These are phyloP conservation scores for Verticillium longisporum DNA, from an alignment of 2,329 filamentous ascomycete genomes.

Conservation along the genomic window DNA sequence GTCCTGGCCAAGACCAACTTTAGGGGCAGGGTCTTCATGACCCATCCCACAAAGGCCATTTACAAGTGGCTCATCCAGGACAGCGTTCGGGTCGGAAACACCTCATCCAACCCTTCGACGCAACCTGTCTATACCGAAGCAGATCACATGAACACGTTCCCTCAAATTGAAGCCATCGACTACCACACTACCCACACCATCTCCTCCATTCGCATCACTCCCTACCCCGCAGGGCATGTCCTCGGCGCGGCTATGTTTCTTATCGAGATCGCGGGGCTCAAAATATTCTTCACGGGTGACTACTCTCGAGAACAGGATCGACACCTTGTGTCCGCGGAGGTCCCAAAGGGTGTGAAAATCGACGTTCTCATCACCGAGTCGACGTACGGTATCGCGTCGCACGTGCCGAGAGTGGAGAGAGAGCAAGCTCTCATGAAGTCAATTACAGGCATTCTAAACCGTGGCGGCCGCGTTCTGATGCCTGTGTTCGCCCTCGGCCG, in stretches of 20 bases:
- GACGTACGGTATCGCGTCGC: slow-evolving; percentile 92
- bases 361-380: slow-evolving; percentile 97
- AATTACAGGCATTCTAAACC: slow-evolving; percentile 83
- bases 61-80: slow-evolving; percentile 99
- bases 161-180: slow-evolving; percentile 93
- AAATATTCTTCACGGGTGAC: slow-evolving; percentile 95
- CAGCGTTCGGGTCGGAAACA: slow-evolving; percentile 81
- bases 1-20: slow-evolving; percentile 98
- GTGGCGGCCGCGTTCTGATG: slow-evolving; percentile 86
- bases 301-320: slow-evolving; percentile 94
- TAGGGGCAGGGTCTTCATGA: slow-evolving; percentile 96
- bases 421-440: slow-evolving; percentile 94
- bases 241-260: slow-evolving; percentile 97
- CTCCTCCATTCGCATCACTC: slow-evolving; percentile 91
- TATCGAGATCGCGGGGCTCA: slow-evolving; percentile 92
- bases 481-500: slow-evolving; percentile 92
- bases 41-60: slow-evolving; percentile 96
- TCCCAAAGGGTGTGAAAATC: slow-evolving; percentile 82
- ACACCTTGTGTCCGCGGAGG: slow-evolving; percentile 88
- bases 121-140: slow-evolving; percentile 90
- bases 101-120: slow-evolving; percentile 54
- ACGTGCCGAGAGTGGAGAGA: slow-evolving; percentile 82
- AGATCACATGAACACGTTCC: slow-evolving; percentile 89
- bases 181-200: slow-evolving; percentile 98
- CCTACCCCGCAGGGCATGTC: slow-evolving; percentile 96